These are phyloP conservation scores for Quercus parvula DNA, from an alignment of 306 rosid species.

Conservation along the genomic window DNA sequence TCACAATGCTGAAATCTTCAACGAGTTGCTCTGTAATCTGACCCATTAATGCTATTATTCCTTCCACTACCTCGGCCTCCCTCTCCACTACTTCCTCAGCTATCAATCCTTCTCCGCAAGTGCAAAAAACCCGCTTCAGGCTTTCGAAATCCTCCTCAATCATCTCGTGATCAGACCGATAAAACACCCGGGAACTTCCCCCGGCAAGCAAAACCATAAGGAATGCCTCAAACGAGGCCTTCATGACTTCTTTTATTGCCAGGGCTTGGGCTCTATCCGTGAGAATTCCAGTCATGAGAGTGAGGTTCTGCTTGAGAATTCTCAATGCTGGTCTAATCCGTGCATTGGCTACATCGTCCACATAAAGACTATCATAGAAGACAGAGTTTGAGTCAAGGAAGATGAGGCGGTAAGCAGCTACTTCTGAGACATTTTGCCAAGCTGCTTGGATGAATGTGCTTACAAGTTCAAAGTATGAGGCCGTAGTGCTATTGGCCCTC, in stretches of 20 bases:
- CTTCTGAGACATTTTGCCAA: constrained; percentile 77
- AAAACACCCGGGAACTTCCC: constrained; percentile 63
- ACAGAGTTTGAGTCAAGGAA: constrained; percentile 76
- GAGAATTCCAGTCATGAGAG: constrained; percentile 64
- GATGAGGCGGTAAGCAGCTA: constrained; percentile 80
- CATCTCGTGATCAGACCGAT: constrained; percentile 51
- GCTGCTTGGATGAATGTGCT: constrained; percentile 48
- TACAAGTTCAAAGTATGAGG: constrained; percentile 57
- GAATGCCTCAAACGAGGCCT: constrained; percentile 76
- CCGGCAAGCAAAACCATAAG: constrained; percentile 94
- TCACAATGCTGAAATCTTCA: constrained; percentile 76
- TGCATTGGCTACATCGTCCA: constrained; percentile 56
- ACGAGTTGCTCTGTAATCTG: constrained; percentile 68
- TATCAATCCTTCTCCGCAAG: constrained; percentile 80
- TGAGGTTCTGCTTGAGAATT: constrained; percentile 68
- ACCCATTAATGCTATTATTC: constrained; percentile 69
- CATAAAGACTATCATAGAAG: constrained; percentile 71
- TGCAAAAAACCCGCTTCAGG: constrained; percentile 60
- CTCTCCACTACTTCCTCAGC: constrained; percentile 65
- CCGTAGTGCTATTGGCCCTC: constrained; percentile 19
- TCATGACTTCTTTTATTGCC: constrained; percentile 87
- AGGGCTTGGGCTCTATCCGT: constrained; percentile 68
- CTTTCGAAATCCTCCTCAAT: constrained; percentile 73
- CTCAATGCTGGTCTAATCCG: constrained; percentile 73
- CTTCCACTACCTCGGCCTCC: constrained; percentile 74